Evolutionary conservation across 2,329 filamentous ascomycete genomes (phyloP).

Genomic region (Dendrostoma leiphaemia): DNA sequence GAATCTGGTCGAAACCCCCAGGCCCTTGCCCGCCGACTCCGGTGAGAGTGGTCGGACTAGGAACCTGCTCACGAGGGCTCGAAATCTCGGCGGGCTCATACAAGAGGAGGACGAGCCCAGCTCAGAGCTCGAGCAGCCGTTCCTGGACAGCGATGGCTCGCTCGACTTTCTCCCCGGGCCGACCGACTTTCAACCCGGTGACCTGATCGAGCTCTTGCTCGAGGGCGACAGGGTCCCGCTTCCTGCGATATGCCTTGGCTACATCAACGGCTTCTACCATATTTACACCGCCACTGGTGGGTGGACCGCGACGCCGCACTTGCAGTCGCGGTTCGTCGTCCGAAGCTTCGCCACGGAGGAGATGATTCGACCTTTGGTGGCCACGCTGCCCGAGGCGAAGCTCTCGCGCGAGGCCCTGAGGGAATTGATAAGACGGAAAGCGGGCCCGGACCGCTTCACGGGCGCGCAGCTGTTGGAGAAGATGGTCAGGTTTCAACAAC

Average conservation of each 20-base stretch:
- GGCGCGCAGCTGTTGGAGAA: constrained; percentile 43
- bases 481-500: constrained; percentile 45
- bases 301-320: constrained; percentile 43
- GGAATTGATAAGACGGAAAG: constrained; percentile 36
- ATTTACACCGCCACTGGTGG: constrained; percentile 53
- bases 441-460: constrained; percentile 40
- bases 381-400: constrained; percentile 32
- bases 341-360: constrained; percentile 40
- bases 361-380: constrained; percentile 41
- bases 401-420: constrained; percentile 30
- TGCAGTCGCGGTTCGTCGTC: constrained; percentile 49
- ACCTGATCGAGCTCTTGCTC: constrained; percentile 46
- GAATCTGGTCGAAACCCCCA: constrained; percentile 27
- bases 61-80: constrained; percentile 36
- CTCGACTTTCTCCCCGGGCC: constrained; percentile 31
- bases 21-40: constrained; percentile 27
- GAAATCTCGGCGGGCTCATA: constrained; percentile 28
- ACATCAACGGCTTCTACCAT: constrained; percentile 48
- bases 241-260: constrained; percentile 53
- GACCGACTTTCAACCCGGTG: constrained; percentile 38
- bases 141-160: constrained; percentile 36
- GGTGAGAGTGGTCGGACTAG: constrained; percentile 25
- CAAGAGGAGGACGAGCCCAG: constrained; percentile 19
- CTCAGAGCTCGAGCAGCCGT: constrained; percentile 22
- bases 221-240: constrained; percentile 37